A percentile compares a stretch with the other conserved stretches of the same genome.
phyloP scores from a whole-genome alignment of 2,329 filamentous ascomycete genomes.

The Grosmannia serpens region DNA sequence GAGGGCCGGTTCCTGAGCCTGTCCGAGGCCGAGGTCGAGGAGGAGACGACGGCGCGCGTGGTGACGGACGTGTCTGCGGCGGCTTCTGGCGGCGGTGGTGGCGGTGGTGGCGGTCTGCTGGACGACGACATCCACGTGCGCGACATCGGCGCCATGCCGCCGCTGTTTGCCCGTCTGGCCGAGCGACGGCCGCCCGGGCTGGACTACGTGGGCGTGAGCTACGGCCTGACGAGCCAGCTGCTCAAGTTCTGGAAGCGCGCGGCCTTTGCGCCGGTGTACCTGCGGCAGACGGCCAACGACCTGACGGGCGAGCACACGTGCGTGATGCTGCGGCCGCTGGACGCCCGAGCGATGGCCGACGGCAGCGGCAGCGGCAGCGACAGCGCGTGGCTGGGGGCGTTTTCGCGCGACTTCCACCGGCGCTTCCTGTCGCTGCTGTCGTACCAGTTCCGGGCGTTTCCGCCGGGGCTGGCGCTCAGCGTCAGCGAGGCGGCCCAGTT shows the following conservation, averaged over 20 bases:
- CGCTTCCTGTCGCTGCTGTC: conserved; percentile 85
- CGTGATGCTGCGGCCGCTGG: conserved; percentile 82
- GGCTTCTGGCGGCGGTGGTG: conserved; percentile 22
- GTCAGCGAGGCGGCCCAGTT: conserved; percentile 68
- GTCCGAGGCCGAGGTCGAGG: conserved; percentile 47
- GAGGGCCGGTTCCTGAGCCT: conserved; percentile 83
- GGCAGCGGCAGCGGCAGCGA: conserved; percentile 32
- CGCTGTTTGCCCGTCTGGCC: conserved; percentile 77
- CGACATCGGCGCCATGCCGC: conserved; percentile 84
- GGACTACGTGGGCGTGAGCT: conserved; percentile 93
- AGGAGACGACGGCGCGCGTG: conserved; percentile 20
- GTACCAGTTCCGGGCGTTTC: conserved; percentile 83
- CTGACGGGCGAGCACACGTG: conserved; percentile 95
- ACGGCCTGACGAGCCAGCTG: conserved; percentile 73
- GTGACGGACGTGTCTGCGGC: conserved; percentile 67
- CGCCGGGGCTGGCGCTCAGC: conserved; percentile 65
- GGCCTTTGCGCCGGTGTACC: conserved; percentile 77
- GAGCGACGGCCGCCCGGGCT: conserved; percentile 70
- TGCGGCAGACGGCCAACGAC: conserved; percentile 89
- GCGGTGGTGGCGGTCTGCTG: conserved; percentile 52
- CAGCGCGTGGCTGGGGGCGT: conserved; percentile 71
- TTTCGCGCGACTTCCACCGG: conserved; percentile 83
- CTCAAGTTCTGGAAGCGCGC: conserved; percentile 97
- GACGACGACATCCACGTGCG: conserved; percentile 83
- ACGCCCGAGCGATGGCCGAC: neutral